These are phyloP conservation scores for Luffa acutangula DNA, from an alignment of 306 rosid species.

Conservation along the genomic window DNA sequence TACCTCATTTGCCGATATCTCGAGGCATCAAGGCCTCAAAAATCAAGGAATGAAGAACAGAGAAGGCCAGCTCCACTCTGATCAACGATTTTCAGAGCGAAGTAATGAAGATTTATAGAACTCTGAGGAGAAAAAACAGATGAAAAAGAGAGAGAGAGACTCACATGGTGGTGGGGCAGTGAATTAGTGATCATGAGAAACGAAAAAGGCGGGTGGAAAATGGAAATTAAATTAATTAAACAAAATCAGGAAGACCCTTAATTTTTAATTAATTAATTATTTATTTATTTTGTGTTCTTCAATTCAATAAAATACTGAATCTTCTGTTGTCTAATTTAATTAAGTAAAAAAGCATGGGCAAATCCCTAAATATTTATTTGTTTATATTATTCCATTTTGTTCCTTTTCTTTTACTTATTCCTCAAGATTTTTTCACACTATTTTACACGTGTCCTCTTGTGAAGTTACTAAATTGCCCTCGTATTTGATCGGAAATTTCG, in stretches of 20 bases:
- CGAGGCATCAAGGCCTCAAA: not conserved
- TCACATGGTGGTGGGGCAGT: constrained; percentile 47
- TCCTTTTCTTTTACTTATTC: not conserved
- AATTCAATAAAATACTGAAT: not conserved
- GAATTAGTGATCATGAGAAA: constrained; percentile 4
- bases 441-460: not conserved
- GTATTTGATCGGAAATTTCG: not conserved
- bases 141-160: not conserved
- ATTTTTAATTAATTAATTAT: not conserved
- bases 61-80: not conserved
- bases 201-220: constrained; percentile 52
- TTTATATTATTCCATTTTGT: not conserved
- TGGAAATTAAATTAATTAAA: constrained; percentile 1
- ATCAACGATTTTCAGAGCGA: not conserved
- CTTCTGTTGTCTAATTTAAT: not conserved
- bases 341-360: not conserved
- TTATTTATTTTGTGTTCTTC: not conserved
- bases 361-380: not conserved
- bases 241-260: not conserved
- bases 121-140: not conserved
- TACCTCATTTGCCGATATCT: constrained; percentile 19
- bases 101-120: constrained; percentile 8
- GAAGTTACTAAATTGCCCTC: not conserved
- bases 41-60: not conserved
- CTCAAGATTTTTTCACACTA: not conserved